A percentile compares a stretch with the other conserved stretches of the same genome.
phyloP scores from a whole-genome alignment of 2,329 filamentous ascomycete species.

The Phoma sp. region DNA sequence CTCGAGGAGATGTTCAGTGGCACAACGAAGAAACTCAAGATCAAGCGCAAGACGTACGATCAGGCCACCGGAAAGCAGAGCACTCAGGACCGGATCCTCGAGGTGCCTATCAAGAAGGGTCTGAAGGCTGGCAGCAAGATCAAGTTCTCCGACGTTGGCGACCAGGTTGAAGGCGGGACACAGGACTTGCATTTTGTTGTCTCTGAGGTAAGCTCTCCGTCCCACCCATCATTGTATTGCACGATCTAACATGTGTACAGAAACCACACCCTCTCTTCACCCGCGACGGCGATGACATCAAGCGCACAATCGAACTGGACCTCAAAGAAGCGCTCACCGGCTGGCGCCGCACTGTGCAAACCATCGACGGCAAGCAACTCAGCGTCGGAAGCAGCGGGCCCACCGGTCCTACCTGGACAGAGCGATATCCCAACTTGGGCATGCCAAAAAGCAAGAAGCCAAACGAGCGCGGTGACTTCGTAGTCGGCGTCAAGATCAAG shows the following conservation, averaged over 20 bases:
- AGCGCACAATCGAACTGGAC: constrained; percentile 77
- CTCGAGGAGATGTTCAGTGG: constrained; percentile 90
- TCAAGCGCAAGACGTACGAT: constrained; percentile 95
- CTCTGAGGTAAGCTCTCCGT: constrained; percentile 73
- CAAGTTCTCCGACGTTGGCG: constrained; percentile 96
- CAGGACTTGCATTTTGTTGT: constrained; percentile 96
- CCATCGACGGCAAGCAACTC: constrained; percentile 89
- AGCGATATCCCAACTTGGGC: constrained; percentile 82
- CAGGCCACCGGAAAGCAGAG: constrained; percentile 77
- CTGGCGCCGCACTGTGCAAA: constrained; percentile 89
- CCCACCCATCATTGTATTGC: background rate
- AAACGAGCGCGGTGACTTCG: constrained; percentile 80
- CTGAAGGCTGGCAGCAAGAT: constrained; percentile 98
- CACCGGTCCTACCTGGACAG: constrained; percentile 81
- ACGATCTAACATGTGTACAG: constrained; percentile 54
- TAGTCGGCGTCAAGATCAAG: constrained; percentile 90
- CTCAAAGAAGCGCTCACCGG: constrained; percentile 95
- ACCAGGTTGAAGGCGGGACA: constrained; percentile 93
- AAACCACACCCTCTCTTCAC: constrained; percentile 85
- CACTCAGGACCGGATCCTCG: constrained; percentile 86
- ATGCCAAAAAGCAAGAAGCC: constrained; percentile 96
- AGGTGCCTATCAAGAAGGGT: constrained; percentile 94
- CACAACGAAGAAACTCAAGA: constrained; percentile 95
- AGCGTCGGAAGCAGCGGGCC: constrained; percentile 80
- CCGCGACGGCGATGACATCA: constrained; percentile 86